phyloP scores from a whole-genome alignment of 495 filamentous ascomycete genomes.

The Hyaloscypha hepaticicola region DNA sequence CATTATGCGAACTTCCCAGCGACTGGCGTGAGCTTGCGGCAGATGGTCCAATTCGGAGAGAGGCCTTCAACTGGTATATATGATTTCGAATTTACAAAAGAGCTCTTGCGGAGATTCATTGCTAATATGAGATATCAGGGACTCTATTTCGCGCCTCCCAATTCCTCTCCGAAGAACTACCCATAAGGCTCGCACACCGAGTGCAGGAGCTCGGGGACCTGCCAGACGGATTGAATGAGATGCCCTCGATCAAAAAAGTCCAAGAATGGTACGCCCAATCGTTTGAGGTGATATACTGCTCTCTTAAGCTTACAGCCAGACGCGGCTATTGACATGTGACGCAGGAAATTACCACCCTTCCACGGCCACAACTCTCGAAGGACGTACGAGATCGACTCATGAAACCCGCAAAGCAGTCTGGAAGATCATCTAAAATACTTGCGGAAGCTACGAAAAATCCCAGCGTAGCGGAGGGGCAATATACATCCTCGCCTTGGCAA shows the following conservation, averaged over 20 bases:
- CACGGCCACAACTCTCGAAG: constrained; percentile 69
- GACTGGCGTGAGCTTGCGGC: constrained; percentile 91
- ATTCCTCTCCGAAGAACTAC: constrained; percentile 96
- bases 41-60: constrained; percentile 99
- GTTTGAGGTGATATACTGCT: constrained; percentile 72
- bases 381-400: constrained; percentile 79
- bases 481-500: constrained; percentile 66
- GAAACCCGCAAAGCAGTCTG: constrained; percentile 63
- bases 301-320: neutral
- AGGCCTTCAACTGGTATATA: constrained; percentile 76
- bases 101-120: neutral
- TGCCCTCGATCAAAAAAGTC: constrained; percentile 94
- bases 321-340: constrained; percentile 37
- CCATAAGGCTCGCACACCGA: constrained; percentile 92
- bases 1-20: constrained; percentile 97
- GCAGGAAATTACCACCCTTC: constrained; percentile 86
- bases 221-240: constrained; percentile 96
- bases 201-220: constrained; percentile 89
- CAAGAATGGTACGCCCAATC: constrained; percentile 99
- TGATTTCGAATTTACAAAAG: constrained; percentile 9
- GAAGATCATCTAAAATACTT: constrained; percentile 61
- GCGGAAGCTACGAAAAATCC: constrained; percentile 86
- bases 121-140: constrained; percentile 47
- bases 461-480: constrained; percentile 83
- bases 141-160: constrained; percentile 97